phyloP scores from a whole-genome alignment of 2,329 filamentous ascomycete species.

The Talaromyces funiculosus region DNA sequence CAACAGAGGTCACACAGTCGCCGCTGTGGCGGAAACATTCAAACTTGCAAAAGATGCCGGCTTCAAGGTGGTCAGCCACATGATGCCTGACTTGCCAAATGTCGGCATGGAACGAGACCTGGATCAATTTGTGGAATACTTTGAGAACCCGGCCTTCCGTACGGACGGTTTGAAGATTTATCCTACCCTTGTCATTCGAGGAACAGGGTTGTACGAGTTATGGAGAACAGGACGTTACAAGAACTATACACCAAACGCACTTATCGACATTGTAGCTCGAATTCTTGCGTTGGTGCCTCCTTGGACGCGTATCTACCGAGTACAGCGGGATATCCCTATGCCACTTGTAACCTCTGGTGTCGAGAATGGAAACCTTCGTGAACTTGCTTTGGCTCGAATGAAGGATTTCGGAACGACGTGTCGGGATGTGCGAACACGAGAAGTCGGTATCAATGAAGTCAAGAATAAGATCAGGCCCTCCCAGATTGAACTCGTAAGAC shows the following conservation, averaged over 20 bases:
- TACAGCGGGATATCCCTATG: slow-evolving; percentile 99
- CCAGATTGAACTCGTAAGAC: slow-evolving; percentile 87
- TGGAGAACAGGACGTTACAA: slow-evolving; percentile 97
- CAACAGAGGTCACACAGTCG: slow-evolving; percentile 93
- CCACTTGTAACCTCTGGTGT: slow-evolving; percentile 97
- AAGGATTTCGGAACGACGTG: slow-evolving; percentile 98
- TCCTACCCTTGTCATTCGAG: slow-evolving; percentile 91
- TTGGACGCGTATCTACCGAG: slow-evolving; percentile 97
- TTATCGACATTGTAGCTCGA: slow-evolving; percentile 93
- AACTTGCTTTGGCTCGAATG: slow-evolving; percentile 93
- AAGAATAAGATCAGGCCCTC: slow-evolving; percentile 97
- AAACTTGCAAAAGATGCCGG: slow-evolving; percentile 95
- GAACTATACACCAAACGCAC: slow-evolving; percentile 95
- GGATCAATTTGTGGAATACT: slow-evolving; percentile 96
- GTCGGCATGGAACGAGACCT: slow-evolving; percentile 97
- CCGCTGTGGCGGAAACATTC: slow-evolving; percentile 92
- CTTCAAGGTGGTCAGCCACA: slow-evolving; percentile 98
- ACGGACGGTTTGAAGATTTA: slow-evolving; percentile 98
- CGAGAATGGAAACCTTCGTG: slow-evolving; percentile 92
- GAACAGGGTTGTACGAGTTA: slow-evolving; percentile 91
- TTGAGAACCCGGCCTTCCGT: slow-evolving; percentile 90
- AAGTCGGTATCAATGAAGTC: slow-evolving; percentile 97
- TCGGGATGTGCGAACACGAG: slow-evolving; percentile 89
- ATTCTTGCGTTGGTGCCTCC: slow-evolving; percentile 91
- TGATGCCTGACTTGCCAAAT: slow-evolving; percentile 99